Conservation (phyloP, 2,329 filamentous ascomycete species). For the Talaromyces rugulosus region DNA sequence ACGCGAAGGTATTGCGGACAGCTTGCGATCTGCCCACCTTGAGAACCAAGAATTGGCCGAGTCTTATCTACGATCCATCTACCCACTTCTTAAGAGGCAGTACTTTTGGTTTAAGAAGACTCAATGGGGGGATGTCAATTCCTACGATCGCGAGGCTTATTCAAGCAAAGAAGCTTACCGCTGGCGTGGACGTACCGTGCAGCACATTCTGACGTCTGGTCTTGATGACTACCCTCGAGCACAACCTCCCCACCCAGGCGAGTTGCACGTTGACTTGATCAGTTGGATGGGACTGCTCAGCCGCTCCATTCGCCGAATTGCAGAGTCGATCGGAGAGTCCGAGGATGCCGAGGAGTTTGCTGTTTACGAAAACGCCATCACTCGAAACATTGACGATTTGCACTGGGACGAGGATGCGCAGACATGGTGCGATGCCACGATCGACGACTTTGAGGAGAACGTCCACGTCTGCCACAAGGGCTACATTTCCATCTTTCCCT, state of each 20-base stretch:
- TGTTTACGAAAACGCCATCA: slow-evolving; percentile 70
- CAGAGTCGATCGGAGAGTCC: slow-evolving; percentile 65
- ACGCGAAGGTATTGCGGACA: slow-evolving; percentile 31
- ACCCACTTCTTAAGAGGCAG: slow-evolving; percentile 81
- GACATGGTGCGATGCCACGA: slow-evolving; percentile 89
- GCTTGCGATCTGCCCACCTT: slow-evolving; percentile 60
- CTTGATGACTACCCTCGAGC: slow-evolving; percentile 94
- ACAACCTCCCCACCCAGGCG: slow-evolving; percentile 89
- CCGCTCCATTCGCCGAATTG: slow-evolving; percentile 75
- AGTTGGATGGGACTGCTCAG: slow-evolving; percentile 98
- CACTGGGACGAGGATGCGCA: slow-evolving; percentile 82
- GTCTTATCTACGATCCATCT: slow-evolving; percentile 70
- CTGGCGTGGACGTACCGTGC: slow-evolving; percentile 84
- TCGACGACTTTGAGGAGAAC: slow-evolving; percentile 93
- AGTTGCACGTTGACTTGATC: slow-evolving; percentile 91
- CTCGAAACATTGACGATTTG: slow-evolving; percentile 81
- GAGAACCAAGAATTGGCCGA: slow-evolving; percentile 64
- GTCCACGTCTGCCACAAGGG: slow-evolving; percentile 91
- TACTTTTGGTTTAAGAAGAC: slow-evolving; percentile 95
- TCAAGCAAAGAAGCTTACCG: slow-evolving; percentile 90
- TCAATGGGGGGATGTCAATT: slow-evolving; percentile 82
- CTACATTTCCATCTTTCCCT: slow-evolving; percentile 90
- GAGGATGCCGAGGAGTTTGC: slow-evolving; percentile 73
- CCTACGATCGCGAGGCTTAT: slow-evolving; percentile 84
- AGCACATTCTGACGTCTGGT: slow-evolving; percentile 86